Percentiles rank a stretch among this genome's conserved stretches.
Conservation (phyloP, 768 basidiomycete genomes). For the Hortiboletus flavorubellus region DNA sequence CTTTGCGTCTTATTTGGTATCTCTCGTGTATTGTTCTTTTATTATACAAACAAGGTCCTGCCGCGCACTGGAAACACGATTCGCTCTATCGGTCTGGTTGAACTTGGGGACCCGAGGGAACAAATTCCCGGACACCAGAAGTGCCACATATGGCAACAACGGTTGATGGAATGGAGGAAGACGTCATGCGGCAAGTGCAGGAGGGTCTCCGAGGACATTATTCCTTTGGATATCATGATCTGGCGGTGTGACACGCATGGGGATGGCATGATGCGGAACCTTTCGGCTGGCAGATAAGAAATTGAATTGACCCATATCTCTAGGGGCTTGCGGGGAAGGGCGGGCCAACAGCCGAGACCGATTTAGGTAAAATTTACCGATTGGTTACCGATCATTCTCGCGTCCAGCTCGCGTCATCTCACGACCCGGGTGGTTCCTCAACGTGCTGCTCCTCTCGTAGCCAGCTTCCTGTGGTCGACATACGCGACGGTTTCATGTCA, state of each 20-base stretch:
- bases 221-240: neutral
- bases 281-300: neutral
- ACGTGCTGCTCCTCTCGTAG: neutral
- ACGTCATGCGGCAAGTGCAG: neutral
- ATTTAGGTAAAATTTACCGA: slow-evolving; percentile 7
- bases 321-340: slow-evolving; percentile 10
- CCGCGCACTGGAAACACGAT: neutral
- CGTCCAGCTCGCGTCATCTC: neutral
- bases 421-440: neutral
- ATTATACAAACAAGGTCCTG: slow-evolving; percentile 11
- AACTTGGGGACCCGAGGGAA: neutral
- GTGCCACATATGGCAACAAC: neutral
- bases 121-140: neutral
- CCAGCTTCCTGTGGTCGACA: neutral
- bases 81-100: too few species aligned
- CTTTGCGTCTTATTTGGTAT: slow-evolving; percentile 27
- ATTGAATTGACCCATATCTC: neutral
- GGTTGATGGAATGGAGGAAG: slow-evolving; percentile 4
- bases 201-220: neutral
- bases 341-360: neutral
- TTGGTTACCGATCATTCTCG: slow-evolving; percentile 10
- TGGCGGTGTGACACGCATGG: neutral
- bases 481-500: slow-evolving; percentile 21
- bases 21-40: slow-evolving; percentile 27
- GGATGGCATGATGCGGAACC: neutral